Base-by-base conservation (phyloP, 2,329 filamentous ascomycete species). In the Chaetothyriales sp. region DNA sequence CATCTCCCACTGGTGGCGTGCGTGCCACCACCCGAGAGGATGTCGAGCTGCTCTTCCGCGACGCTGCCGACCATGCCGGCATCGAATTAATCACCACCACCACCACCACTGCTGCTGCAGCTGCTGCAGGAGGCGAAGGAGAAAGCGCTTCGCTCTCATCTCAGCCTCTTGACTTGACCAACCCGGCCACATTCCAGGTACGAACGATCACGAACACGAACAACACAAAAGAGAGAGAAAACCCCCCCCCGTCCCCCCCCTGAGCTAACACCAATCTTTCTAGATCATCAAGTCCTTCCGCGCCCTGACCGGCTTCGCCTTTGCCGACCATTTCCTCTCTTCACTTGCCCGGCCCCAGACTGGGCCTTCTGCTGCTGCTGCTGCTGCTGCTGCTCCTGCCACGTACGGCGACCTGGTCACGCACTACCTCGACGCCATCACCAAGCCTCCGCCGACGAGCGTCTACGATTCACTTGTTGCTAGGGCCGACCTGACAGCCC, bases 51-150 rank as follows among this genome's bases (percentile, higher is more conserved):
- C 32, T 39, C 32, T 15, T 39, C 32, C 32, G 32, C 32, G 32
- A 39, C 32, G 32, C 32, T 39, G 32, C 32, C 32, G 32, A 77
- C 54, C 72, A 76, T 54, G 73, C 78, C 3, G 66, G 76, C 9
- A 72, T 80, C 4, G 78, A 83, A 60, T 64, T 78, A 3, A 3
- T 71, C 73, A 2, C 4, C 45, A 28, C 8, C 25, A 28, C n/a
- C n/a, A n/a, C n/a, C n/a, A n/a, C n/a, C n/a, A n/a, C n/a, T n/a
- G n/a, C n/a, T n/a, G 53, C 64, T 75, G 2, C 63, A 78, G 61
- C 66, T 66, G 53, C 61, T 68, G 56, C 65, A 69, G 49, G 70
- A 68, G 45, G 68, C 65, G 55, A 32, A 12, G 10, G 10, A 32
- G 28, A 32, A 32, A 32, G 10, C 10, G 32, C 12, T 15, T 25